Percentiles rank a stretch among this genome's conserved stretches.
phyloP scores from a whole-genome alignment of 805 yeast genomes.

The Maudiozyma barnettii region DNA sequence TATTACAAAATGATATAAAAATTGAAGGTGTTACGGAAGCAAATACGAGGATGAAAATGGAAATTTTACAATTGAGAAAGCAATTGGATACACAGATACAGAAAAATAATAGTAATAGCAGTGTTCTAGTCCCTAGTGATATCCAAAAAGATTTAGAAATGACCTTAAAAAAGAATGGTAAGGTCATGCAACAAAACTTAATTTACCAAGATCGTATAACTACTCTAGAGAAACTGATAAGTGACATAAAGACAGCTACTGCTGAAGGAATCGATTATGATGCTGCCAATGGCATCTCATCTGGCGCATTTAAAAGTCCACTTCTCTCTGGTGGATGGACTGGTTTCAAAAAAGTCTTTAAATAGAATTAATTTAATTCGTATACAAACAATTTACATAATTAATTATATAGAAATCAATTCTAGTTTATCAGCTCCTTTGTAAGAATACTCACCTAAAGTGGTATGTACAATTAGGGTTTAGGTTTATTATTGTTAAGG shows the following conservation, averaged over 20 bases:
- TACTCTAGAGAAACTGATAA: constrained; percentile 35
- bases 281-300: neutral
- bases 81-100: constrained; percentile 28
- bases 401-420: too few relatives aligned
- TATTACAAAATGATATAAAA: constrained; percentile 68
- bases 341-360: constrained; percentile 9
- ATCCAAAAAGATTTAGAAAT: constrained; percentile 43
- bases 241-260: constrained; percentile 27
- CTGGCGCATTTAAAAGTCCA: constrained; percentile 2
- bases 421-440: too few relatives aligned
- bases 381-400: neutral
- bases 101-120: constrained; percentile 23
- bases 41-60: constrained; percentile 45
- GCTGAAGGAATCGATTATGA: constrained; percentile 5
- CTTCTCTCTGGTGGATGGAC: constrained; percentile 13
- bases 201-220: constrained; percentile 44
- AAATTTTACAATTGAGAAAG: constrained; percentile 39
- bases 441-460: too few relatives aligned
- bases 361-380: neutral
- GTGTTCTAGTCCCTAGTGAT: constrained; percentile 26
- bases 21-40: constrained; percentile 69
- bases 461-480: too few relatives aligned
- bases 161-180: constrained; percentile 50
- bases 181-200: constrained; percentile 55
- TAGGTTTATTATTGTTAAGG: neutral